Conservation (phyloP, 257 asterid genomes). For the Penstemon barbatus region DNA sequence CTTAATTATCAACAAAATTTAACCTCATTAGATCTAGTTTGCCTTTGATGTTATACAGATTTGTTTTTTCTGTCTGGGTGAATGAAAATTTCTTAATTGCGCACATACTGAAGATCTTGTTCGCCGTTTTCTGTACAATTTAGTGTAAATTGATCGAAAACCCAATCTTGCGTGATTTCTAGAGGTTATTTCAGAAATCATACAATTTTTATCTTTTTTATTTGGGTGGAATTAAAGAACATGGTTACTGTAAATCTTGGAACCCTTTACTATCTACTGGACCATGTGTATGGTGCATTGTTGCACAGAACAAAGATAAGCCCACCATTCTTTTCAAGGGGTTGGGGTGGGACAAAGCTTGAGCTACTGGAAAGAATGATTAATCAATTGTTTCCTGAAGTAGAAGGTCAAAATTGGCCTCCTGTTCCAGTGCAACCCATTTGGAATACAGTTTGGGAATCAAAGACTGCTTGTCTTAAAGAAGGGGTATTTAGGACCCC, state of each 20-base stretch:
- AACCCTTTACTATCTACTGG: constrained; percentile 74
- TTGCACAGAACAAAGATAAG: constrained; percentile 81
- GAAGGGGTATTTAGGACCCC: constrained; percentile 92
- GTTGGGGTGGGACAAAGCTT: constrained; percentile 98
- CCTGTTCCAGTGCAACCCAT: constrained; percentile 63
- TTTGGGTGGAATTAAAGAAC: not conserved
- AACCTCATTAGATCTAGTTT: constrained; percentile 27
- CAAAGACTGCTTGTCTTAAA: constrained; percentile 64
- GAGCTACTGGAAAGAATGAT: constrained; percentile 78
- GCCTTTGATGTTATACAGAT: not conserved
- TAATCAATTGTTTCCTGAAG: constrained; percentile 65
- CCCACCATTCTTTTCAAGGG: constrained; percentile 82
- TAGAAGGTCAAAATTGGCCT: constrained; percentile 79
- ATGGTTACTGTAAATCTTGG: constrained; percentile 87
- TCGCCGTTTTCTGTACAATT: constrained; percentile 1
- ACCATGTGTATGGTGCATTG: constrained; percentile 90
- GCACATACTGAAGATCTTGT: not conserved
- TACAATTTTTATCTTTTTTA: not conserved
- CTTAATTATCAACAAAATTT: not conserved
- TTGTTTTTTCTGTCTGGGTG: not conserved
- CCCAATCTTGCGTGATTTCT: constrained; percentile 3
- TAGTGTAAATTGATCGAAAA: constrained; percentile 21
- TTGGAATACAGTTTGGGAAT: constrained; percentile 94
- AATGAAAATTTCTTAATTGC: not conserved
- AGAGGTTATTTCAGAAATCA: constrained; percentile 2